phyloP scores from a whole-genome alignment of 2,329 filamentous ascomycete genomes.

The Botrytis tulipae region DNA sequence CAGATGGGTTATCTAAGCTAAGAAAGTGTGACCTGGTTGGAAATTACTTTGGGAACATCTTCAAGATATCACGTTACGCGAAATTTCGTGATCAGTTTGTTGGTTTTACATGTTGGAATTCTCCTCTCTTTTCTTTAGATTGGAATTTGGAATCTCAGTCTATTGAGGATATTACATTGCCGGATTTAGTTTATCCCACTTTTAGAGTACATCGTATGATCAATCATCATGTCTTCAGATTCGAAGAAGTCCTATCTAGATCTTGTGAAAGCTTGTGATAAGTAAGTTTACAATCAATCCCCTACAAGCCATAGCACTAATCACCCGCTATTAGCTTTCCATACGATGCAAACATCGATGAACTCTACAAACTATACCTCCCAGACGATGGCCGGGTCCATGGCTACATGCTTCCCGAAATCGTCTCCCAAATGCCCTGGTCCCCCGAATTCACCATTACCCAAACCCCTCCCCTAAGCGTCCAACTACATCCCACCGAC shows the following conservation, averaged over 20 bases:
- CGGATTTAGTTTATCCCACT: background rate
- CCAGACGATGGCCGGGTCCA: constrained; percentile 47
- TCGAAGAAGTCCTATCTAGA: constrained; percentile 36
- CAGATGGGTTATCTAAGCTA: background rate
- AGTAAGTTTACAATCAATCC: constrained; percentile 37
- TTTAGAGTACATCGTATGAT: background rate
- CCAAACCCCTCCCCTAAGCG: constrained; percentile 32
- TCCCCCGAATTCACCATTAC: constrained; percentile 42
- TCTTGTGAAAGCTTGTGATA: constrained; percentile 44
- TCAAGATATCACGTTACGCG: background rate
- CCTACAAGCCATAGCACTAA: background rate
- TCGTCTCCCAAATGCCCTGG: constrained; percentile 48
- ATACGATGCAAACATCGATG: constrained; percentile 20
- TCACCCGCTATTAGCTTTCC: constrained; percentile 10
- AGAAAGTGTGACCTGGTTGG: background rate
- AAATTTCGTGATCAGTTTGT: background rate
- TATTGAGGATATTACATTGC: background rate
- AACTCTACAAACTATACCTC: constrained; percentile 47
- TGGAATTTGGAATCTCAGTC: background rate
- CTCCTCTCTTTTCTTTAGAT: background rate
- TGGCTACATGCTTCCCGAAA: constrained; percentile 49
- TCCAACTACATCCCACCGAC: constrained; percentile 37
- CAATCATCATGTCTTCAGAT: background rate
- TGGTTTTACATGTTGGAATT: background rate
- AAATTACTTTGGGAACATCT: background rate